phyloP scores from a whole-genome alignment of 2,329 filamentous ascomycete species.

The Plectosphaerella sp. region DNA sequence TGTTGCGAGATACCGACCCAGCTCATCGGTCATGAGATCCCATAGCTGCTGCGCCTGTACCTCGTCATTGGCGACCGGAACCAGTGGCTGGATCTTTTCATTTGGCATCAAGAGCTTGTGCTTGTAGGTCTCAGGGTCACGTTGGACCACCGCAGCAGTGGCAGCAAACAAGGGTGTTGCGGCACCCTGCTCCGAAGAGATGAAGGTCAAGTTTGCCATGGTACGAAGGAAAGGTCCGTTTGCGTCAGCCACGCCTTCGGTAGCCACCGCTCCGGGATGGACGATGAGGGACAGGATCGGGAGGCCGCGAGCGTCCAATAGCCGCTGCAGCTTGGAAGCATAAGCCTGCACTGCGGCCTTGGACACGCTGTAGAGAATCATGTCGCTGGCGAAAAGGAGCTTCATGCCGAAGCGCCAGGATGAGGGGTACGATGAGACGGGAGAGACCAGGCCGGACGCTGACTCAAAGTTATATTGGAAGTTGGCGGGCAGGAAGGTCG shows the following conservation, averaged over 20 bases:
- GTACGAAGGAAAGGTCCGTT: conserved; percentile 1
- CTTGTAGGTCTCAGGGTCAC: conserved; percentile 6
- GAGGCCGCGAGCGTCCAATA: conserved; percentile 5
- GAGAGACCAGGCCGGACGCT: conserved; percentile 3
- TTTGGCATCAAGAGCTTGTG: conserved; percentile 9
- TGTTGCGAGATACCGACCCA: conserved; percentile 1
- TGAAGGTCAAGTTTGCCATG: conserved; percentile 3
- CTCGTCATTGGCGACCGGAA: conserved; percentile 5
- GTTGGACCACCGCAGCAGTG: conserved; percentile 4
- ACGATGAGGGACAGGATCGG: conserved; percentile 11
- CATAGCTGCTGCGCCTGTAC: conserved; percentile 8
- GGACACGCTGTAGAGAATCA: conserved; percentile 16
- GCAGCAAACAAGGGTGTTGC: conserved; percentile 11
- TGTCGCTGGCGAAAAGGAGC: conserved; percentile 13
- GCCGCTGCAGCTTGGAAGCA: conserved; percentile 11
- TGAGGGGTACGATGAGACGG: conserved; percentile 7
- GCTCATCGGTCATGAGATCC: conserved; percentile 6
- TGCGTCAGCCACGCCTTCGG: conserved; percentile 3
- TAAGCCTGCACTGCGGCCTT: conserved; percentile 15
- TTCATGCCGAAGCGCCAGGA: conserved; percentile 5
- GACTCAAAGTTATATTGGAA: conserved; percentile 14
- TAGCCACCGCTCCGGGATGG: conserved; percentile 13
- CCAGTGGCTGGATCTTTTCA: conserved; percentile 1
- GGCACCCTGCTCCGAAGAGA: conserved; percentile 10
- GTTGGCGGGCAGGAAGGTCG: conserved; percentile 7